Conservation (phyloP, 306 rosid species). For the Abrus precatorius region DNA sequence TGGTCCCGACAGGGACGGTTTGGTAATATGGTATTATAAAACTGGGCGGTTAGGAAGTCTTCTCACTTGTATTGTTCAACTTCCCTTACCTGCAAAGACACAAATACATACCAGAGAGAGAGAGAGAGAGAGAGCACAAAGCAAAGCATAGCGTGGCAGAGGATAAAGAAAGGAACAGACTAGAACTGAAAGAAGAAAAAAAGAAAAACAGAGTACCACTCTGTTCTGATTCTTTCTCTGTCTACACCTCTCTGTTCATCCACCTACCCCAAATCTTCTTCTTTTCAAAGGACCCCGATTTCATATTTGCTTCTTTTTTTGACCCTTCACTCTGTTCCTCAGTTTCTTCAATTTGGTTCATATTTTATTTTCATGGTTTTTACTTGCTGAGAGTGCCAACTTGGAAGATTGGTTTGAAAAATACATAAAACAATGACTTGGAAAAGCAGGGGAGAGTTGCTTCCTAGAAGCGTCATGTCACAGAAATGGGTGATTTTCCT, state of each 20-base stretch:
- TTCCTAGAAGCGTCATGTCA: slow-evolving; percentile 67
- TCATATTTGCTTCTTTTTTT: slow-evolving; percentile 39
- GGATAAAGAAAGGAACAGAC: slow-evolving; percentile 65
- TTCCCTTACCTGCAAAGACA: slow-evolving; percentile 84
- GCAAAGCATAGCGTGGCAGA: slow-evolving; percentile 46
- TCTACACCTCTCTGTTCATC: background rate
- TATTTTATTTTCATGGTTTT: slow-evolving; percentile 51
- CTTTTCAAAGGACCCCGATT: slow-evolving; percentile 27
- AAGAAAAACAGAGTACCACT: slow-evolving; percentile 45
- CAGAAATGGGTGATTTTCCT: slow-evolving; percentile 83
- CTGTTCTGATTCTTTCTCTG: slow-evolving; percentile 53
- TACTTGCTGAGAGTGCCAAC: slow-evolving; percentile 34
- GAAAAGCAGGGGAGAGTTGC: slow-evolving; percentile 78
- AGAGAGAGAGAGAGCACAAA: slow-evolving; percentile 48
- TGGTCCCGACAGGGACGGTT: slow-evolving; percentile 54
- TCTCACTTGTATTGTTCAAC: slow-evolving; percentile 62
- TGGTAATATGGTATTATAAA: slow-evolving; percentile 61
- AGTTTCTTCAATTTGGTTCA: slow-evolving; percentile 39
- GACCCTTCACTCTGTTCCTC: slow-evolving; percentile 3
- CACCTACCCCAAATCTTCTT: background rate
- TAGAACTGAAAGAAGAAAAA: background rate
- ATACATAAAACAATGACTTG: slow-evolving; percentile 62
- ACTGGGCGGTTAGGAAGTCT: slow-evolving; percentile 71
- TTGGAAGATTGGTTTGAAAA: slow-evolving; percentile 23
- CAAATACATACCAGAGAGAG: slow-evolving; percentile 31